Evolutionary conservation across 345 rosid species (phyloP).

Genomic region (Gossypium arboreum): DNA sequence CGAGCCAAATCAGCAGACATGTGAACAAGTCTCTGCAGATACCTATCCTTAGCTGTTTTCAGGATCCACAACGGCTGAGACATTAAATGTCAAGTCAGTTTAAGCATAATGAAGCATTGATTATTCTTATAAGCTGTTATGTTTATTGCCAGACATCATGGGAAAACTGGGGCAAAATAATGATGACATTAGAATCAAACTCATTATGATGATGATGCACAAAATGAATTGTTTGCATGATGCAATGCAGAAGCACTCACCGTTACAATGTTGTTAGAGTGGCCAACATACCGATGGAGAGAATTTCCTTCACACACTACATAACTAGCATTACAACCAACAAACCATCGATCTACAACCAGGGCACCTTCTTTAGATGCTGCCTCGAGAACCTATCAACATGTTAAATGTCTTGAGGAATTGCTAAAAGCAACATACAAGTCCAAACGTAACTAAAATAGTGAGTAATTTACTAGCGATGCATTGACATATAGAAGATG

Average conservation of each 20-base stretch:
- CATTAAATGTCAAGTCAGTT: slow-evolving; percentile 18
- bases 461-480: not conserved
- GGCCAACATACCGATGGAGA: slow-evolving; percentile 63
- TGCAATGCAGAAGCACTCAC: slow-evolving; percentile 51
- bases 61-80: slow-evolving; percentile 85
- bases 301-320: slow-evolving; percentile 88
- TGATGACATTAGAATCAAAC: not conserved
- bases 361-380: slow-evolving; percentile 67
- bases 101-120: slow-evolving; percentile 12
- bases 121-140: not conserved
- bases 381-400: slow-evolving; percentile 62
- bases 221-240: not conserved
- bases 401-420: slow-evolving; percentile 20
- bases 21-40: slow-evolving; percentile 73
- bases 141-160: slow-evolving; percentile 4
- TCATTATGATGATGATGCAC: not conserved
- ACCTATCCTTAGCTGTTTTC: slow-evolving; percentile 72
- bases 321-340: slow-evolving; percentile 68
- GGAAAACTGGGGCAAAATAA: not conserved
- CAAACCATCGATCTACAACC: slow-evolving; percentile 62
- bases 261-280: slow-evolving; percentile 66
- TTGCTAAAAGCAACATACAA: slow-evolving; percentile 10
- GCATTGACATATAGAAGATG: not conserved
- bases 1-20: slow-evolving; percentile 89
- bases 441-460: not conserved